Base-by-base conservation (phyloP, 192 early-diverging fungal species). In the Podila verticillata region DNA sequence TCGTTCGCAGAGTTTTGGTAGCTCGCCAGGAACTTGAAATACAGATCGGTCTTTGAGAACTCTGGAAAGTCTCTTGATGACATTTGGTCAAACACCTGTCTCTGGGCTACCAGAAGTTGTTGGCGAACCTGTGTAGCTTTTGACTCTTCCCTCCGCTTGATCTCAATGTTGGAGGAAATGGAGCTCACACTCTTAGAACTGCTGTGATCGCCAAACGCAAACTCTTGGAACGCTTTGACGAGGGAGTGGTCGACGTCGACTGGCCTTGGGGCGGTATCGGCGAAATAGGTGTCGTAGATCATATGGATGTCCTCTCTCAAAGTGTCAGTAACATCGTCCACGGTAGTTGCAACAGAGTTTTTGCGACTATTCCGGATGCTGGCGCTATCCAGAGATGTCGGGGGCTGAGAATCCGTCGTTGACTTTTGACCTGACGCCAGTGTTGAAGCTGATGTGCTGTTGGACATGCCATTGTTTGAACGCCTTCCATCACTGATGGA, bases 41-140 rank as follows among this genome's bases (percentile, higher is more conserved):
- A 94, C 3, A 93, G 72, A 26, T 89, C 85, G 51, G 84, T 88
- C 20, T 84, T 81, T 66, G 88, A 74, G 65, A 94, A 94, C 31
- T 86, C 72, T 6, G 85, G 84, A 65, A 89, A 92, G 48, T 91
- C 86, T 5, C 84, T 82, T 17, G 54, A 60, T 60, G 88, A 82
- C 87, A 96, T 90, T 48, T 88, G 83, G 58, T 79, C 63, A 67
- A 91, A 93, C 13, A 95, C 86, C 10, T 92, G 85, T 8, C 78
- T 73, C 68, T 94, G 93, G 31, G 89, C 89, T 12, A 63, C 67
- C 30, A 84, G 51, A 1, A 90, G 59, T 26, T 65, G 61, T 47
- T 70, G 31, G 29, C 74, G 59, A 15, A 85, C 63, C 54, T 83
- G 68, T 10, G 57, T 20, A 5, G 71, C 65, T 22, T 48, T 63